A percentile compares a stretch with the other conserved stretches of the same genome.
phyloP scores from a whole-genome alignment of 116 monocot genomes.

The Thalassia testudinum region DNA sequence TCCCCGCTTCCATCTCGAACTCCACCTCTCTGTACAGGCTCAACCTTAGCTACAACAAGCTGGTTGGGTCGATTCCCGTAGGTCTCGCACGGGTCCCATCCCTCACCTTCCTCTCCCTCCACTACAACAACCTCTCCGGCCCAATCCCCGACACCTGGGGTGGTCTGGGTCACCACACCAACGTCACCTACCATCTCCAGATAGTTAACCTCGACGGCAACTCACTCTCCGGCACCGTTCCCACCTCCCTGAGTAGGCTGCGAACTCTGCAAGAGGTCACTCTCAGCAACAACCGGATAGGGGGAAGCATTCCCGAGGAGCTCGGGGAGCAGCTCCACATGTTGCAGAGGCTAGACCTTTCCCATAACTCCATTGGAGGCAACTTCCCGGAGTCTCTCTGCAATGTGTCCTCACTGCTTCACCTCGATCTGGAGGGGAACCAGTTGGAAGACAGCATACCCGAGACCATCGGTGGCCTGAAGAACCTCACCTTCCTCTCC shows the following conservation, averaged over 20 bases:
- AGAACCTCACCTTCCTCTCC: slow-evolving; percentile 29
- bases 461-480: slow-evolving; percentile 22
- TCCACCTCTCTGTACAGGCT: slow-evolving; percentile 39
- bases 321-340: neutral
- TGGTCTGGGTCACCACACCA: neutral
- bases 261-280: neutral
- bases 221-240: slow-evolving; percentile 31
- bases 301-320: slow-evolving; percentile 1
- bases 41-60: slow-evolving; percentile 59
- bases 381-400: slow-evolving; percentile 11
- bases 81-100: slow-evolving; percentile 12
- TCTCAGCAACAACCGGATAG: slow-evolving; percentile 4
- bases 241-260: slow-evolving; percentile 24
- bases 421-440: slow-evolving; percentile 25
- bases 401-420: slow-evolving; percentile 32
- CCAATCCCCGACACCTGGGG: slow-evolving; percentile 37
- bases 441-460: slow-evolving; percentile 18
- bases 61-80: slow-evolving; percentile 36
- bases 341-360: slow-evolving; percentile 6
- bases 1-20: slow-evolving; percentile 39
- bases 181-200: slow-evolving; percentile 2
- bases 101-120: slow-evolving; percentile 35
- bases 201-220: slow-evolving; percentile 19
- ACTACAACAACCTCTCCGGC: slow-evolving; percentile 34
- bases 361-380: slow-evolving; percentile 4